Evolutionary conservation across 225 moss, liverwort and hornwort species (phyloP), one percentile per base, ranked within the genome.

Genomic region (Ulota crispa): DNA sequence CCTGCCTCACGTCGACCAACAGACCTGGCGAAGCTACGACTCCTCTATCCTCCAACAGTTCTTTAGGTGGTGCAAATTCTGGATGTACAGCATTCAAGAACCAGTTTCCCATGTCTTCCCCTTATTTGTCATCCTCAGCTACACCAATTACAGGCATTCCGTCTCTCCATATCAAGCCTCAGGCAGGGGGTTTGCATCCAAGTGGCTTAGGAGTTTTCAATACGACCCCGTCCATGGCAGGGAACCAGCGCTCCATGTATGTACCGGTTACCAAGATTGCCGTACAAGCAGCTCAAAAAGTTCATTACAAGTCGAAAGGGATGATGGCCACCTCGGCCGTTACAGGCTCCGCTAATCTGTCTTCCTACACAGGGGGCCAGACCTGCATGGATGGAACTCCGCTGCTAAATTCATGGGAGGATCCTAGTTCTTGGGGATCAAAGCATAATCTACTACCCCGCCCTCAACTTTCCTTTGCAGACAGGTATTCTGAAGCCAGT

Each of bases 391-490:
- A 89, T 32, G 87, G 80, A 70, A 78, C 72, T 39, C 72, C 86
- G 34, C 24, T 83, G 64, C 79, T 89, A 2, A 89, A 87, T 52
- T 63, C 85, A 20, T 91, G 91, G 91, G 89, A 91, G 81, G 89
- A 89, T 79, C 86, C 91, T 73, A 79, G 81, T 73, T 83, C 87
- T 39, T 91, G 91, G 91, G 91, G 89, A 69, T 50, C 89, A 52
- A 91, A 87, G 79, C 87, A 89, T 15, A 85, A 81, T 54, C 45
- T 82, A 28, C 85, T 91, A 36, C 89, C 91, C 8, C 89, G 87
- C 27, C 91, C 91, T 37, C 91, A 87, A 81, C 87, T 89, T 77
- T 91, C 91, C 18, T 91, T 91, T 60, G 91, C 89, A 80, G 91
- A 91, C 82, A 91, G 91, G 91, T 91, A 62, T 78, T 80, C 72